Percentiles rank a stretch among this genome's conserved stretches.
phyloP scores from a whole-genome alignment of 2,329 filamentous ascomycete genomes.

The Pestalotiopsis sp. region DNA sequence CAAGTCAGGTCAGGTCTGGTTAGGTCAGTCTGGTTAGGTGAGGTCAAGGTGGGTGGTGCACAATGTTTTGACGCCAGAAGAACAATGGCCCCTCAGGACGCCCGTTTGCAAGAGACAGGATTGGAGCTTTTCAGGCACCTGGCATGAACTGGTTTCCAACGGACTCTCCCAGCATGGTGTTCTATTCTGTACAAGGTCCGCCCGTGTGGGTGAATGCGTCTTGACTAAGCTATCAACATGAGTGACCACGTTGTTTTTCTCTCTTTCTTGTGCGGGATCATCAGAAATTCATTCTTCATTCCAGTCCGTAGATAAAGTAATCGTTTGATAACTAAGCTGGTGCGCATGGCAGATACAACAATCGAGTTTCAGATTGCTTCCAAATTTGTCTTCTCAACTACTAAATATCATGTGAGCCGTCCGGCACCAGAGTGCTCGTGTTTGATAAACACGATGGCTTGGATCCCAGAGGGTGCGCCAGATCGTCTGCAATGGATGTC shows the following conservation, averaged over 20 bases:
- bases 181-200: not conserved
- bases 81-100: too few species aligned
- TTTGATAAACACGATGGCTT: constrained; percentile 12
- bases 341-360: not conserved
- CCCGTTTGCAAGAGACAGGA: too few species aligned
- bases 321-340: not conserved
- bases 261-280: not conserved
- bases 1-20: not conserved
- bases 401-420: not conserved
- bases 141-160: too few species aligned
- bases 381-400: not conserved
- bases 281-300: not conserved
- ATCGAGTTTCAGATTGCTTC: not conserved
- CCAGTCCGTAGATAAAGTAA: not conserved
- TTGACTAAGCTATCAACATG: not conserved
- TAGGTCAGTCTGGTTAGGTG: too few species aligned
- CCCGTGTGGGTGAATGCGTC: not conserved
- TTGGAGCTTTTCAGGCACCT: too few species aligned
- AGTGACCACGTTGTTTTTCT: not conserved
- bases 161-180: too few species aligned
- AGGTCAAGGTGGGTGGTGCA: too few species aligned
- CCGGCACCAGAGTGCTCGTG: not conserved
- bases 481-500: constrained; percentile 8
- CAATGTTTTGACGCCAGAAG: too few species aligned
- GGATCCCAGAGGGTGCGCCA: not conserved